These are phyloP conservation scores for Penicillium digitatum DNA, from an alignment of 2,329 filamentous ascomycete species.

Conservation along the genomic window DNA sequence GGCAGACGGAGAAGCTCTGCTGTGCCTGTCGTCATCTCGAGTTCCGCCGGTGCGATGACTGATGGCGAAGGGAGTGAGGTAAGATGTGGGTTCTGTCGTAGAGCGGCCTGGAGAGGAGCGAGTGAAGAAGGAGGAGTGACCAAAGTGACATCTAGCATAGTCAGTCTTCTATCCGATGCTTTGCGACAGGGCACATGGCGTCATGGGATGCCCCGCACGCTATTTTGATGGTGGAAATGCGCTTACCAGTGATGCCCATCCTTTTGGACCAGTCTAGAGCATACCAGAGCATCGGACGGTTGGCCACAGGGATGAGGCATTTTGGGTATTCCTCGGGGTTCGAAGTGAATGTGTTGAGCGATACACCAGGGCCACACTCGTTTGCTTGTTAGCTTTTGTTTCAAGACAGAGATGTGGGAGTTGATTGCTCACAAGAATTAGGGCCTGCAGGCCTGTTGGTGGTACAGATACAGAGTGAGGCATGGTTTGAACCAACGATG, in stretches of 20 bases:
- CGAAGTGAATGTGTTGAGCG: constrained; percentile 50
- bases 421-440: constrained; percentile 41
- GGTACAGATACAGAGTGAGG: constrained; percentile 50
- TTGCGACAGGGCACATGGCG: neutral
- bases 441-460: constrained; percentile 49
- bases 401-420: neutral
- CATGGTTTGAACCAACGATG: constrained; percentile 19
- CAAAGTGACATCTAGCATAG: constrained; percentile 43
- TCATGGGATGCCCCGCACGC: constrained; percentile 1
- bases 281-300: constrained; percentile 51
- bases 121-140: constrained; percentile 46
- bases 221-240: neutral
- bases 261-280: constrained; percentile 48
- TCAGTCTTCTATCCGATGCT: constrained; percentile 4
- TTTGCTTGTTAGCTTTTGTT: neutral
- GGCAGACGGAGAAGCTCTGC: constrained; percentile 81
- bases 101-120: constrained; percentile 44
- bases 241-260: constrained; percentile 47
- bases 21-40: constrained; percentile 82
- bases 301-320: constrained; percentile 48
- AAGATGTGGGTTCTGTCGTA: constrained; percentile 49
- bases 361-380: constrained; percentile 41
- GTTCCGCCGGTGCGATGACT: constrained; percentile 69
- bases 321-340: constrained; percentile 41
- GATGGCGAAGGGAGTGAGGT: constrained; percentile 53